These are phyloP conservation scores for Leishmania guyanensis DNA, from an alignment of 208 protist species.

Conservation along the genomic window DNA sequence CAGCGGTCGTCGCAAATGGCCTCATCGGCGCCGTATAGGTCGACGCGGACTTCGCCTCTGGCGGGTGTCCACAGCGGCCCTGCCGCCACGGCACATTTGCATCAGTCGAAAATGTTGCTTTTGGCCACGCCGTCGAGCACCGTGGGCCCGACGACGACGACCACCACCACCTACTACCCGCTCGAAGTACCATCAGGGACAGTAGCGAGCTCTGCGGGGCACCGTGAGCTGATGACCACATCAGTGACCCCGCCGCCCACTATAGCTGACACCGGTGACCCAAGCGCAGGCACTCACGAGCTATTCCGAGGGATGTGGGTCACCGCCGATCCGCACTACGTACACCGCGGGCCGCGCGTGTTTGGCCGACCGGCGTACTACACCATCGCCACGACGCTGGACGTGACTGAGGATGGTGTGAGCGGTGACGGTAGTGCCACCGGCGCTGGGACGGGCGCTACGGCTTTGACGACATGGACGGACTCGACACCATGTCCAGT, in stretches of 20 bases:
- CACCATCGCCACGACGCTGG: constrained; percentile 49
- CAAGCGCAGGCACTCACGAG: constrained; percentile 27
- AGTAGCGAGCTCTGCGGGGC: background rate
- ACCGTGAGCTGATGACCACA: background rate
- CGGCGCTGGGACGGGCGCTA: background rate
- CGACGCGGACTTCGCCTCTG: background rate
- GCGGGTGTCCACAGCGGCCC: background rate
- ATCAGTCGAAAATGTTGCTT: constrained; percentile 37
- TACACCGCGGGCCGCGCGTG: constrained; percentile 43
- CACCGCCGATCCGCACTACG: constrained; percentile 38
- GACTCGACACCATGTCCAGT: background rate
- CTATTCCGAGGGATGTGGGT: constrained; percentile 88
- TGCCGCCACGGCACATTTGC: constrained; percentile 13
- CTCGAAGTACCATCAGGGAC: constrained; percentile 6
- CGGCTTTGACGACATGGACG: background rate
- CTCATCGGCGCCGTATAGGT: no score
- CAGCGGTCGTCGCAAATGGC: background rate
- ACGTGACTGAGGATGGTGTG: constrained; percentile 31
- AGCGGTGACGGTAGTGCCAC: background rate
- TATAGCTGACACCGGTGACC: background rate
- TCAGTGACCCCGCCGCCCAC: background rate
- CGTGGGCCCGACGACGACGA: background rate
- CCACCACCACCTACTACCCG: constrained; percentile 4
- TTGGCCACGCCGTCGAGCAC: constrained; percentile 20
- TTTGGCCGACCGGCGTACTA: constrained; percentile 73